These are phyloP conservation scores for Ceratobasidium sp. DNA, from an alignment of 1,284 basidiomycete genomes.

Conservation along the genomic window DNA sequence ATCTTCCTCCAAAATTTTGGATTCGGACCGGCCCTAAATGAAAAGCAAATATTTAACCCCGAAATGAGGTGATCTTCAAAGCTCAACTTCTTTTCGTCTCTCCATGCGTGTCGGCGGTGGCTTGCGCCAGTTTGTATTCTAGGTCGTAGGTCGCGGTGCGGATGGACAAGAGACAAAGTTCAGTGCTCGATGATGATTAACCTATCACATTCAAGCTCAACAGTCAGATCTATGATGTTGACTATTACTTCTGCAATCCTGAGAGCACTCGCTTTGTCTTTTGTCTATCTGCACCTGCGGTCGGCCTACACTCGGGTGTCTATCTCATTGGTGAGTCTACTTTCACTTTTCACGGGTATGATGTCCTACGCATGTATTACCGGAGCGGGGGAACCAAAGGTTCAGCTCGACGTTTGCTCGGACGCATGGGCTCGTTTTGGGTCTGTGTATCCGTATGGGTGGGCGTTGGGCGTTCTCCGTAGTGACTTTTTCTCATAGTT, in stretches of 20 bases:
- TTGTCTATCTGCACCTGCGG: neutral
- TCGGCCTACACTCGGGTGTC: no score
- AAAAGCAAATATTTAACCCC: conserved; percentile 30
- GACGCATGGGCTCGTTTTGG: conserved; percentile 28
- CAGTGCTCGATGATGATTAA: conserved; percentile 34
- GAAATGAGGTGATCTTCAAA: neutral
- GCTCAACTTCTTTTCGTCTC: neutral
- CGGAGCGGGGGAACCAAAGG: conserved; percentile 9
- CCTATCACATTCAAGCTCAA: conserved; percentile 43
- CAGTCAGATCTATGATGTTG: conserved; percentile 40
- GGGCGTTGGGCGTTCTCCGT: conserved; percentile 24
- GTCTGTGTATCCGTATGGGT: conserved; percentile 24
- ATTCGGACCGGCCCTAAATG: conserved; percentile 24
- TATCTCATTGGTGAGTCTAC: neutral
- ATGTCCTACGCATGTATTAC: conserved; percentile 11
- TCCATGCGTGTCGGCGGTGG: neutral
- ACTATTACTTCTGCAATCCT: conserved; percentile 42
- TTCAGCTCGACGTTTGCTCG: conserved; percentile 9
- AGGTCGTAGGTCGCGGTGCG: conserved; percentile 9
- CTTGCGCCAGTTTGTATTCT: conserved; percentile 30
- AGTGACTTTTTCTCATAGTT: conserved; percentile 33
- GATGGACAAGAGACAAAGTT: conserved; percentile 5
- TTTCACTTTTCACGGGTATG: neutral
- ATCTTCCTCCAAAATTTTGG: conserved; percentile 37
- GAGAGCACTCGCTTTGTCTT: conserved; percentile 23